Evolutionary conservation across 2,329 filamentous ascomycete species (phyloP), one percentile per base, ranked within the genome.

Genomic region (Calonectria henricotiae): DNA sequence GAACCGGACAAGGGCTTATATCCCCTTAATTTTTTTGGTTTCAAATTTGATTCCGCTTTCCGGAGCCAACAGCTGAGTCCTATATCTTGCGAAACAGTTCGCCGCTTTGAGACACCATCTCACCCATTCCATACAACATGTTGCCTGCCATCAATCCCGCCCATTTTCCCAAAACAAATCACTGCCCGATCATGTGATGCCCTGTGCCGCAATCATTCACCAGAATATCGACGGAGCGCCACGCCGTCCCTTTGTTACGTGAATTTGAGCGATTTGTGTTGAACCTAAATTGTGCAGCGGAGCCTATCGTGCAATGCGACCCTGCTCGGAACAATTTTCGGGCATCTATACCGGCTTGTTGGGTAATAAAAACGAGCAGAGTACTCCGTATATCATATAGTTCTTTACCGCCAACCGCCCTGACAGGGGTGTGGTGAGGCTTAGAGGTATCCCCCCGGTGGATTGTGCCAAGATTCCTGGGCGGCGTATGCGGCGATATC

Each of bases 201-300:
- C 37, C 51, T 39, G 35, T n/a, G 51, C 51, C 51, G 51, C 51
- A 58, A 46, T 46, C 25, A 4, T 20, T 20, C 20, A 39, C 32
- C 43, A 46, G 8, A 46, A 46, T 3, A 9, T 23, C n/a, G 3
- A 17, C 51, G 51, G 35, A 58, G 23, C 4, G 7, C 23, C 7
- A 12, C 11, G 20, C 35, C 32, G 51, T 17, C 27, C 4, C 27
- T 30, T n/a, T 20, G 47, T 15, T 27, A 35, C 8, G 9, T 46
- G 51, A 7, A 27, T 27, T 55, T 58, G 51, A 58, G 51, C 51
- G 51, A 58, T 58, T 58, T 58, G 51, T 39, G 51, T 20, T 11
- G 39, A 58, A 58, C 20, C 35, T 20, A 58, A 58, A 39, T 58
- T 39, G 11, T 13, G 11, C 35, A 25, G 51, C 51, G 51, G 51